A percentile compares a stretch with the other conserved stretches of the same genome.
Conservation (phyloP, 83 land plant species). For the Picea abies region DNA sequence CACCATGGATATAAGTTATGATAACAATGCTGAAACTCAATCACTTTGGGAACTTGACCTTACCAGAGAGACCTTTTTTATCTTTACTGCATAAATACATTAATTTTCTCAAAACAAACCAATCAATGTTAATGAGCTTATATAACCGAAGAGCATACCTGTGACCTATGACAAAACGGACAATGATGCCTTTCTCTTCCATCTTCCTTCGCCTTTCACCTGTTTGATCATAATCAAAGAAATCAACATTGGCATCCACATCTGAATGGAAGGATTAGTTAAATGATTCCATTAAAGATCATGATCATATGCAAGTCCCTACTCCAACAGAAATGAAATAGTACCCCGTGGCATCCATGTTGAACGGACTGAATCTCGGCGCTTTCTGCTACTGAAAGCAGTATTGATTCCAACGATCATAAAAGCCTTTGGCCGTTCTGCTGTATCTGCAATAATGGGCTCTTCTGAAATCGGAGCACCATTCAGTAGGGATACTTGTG, state of each 20-base stretch:
- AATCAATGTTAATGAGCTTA: neutral
- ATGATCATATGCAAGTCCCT: neutral
- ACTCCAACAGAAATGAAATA: neutral
- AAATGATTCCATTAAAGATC: too few relatives aligned
- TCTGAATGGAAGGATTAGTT: neutral
- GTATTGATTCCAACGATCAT: conserved; percentile 82
- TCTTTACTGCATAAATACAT: neutral
- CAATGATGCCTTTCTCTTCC: conserved; percentile 65
- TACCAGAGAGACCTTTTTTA: neutral
- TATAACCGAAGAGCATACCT: conserved; percentile 26
- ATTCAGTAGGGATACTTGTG: conserved; percentile 44
- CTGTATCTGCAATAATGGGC: conserved; percentile 5
- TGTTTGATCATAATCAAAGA: conserved; percentile 17
- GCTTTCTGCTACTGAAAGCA: conserved; percentile 75
- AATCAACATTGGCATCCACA: conserved; percentile 14
- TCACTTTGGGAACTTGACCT: neutral
- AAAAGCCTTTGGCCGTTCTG: conserved; percentile 41
- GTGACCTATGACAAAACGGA: conserved; percentile 74
- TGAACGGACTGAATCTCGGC: conserved; percentile 72
- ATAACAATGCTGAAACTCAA: neutral
- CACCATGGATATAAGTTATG: neutral
- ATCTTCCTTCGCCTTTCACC: conserved; percentile 66
- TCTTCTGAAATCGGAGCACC: conserved; percentile 46
- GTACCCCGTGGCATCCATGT: conserved; percentile 83
- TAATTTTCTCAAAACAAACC: neutral